Evolutionary conservation across 1,284 basidiomycete species (phyloP).

Genomic region (Heterobasidion annosum): DNA sequence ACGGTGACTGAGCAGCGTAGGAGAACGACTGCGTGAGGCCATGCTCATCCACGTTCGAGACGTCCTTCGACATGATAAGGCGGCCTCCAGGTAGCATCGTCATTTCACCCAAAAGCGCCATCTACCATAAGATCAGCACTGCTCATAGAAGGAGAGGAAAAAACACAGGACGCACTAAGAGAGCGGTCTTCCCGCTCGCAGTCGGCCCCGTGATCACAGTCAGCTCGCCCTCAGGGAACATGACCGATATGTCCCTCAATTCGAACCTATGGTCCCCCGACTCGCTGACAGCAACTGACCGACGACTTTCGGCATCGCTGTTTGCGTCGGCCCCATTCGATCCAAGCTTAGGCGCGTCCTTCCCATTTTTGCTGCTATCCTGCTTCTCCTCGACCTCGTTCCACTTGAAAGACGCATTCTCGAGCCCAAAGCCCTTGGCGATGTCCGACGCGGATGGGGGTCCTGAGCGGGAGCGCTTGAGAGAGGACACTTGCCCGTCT

Average conservation of each 20-base stretch:
- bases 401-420: constrained; percentile 65
- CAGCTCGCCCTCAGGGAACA: constrained; percentile 63
- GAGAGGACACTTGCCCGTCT: constrained; percentile 27
- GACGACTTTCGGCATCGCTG: neutral
- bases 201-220: constrained; percentile 66
- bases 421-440: constrained; percentile 46
- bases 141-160: neutral
- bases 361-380: constrained; percentile 7
- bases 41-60: constrained; percentile 46
- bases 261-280: constrained; percentile 44
- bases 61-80: constrained; percentile 58
- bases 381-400: constrained; percentile 40
- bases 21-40: constrained; percentile 71
- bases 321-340: constrained; percentile 16
- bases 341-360: neutral
- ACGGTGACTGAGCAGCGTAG: constrained; percentile 79
- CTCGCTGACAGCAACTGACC: constrained; percentile 9
- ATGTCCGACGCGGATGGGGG: constrained; percentile 13
- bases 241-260: constrained; percentile 52
- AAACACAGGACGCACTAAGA: constrained; percentile 36
- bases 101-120: constrained; percentile 62
- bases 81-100: constrained; percentile 36
- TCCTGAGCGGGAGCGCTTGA: constrained; percentile 21
- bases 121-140: constrained; percentile 22
- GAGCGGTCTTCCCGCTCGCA: constrained; percentile 73